Base-by-base conservation (phyloP, 257 asterid genomes). In the Jacaranda mimosifolia region DNA sequence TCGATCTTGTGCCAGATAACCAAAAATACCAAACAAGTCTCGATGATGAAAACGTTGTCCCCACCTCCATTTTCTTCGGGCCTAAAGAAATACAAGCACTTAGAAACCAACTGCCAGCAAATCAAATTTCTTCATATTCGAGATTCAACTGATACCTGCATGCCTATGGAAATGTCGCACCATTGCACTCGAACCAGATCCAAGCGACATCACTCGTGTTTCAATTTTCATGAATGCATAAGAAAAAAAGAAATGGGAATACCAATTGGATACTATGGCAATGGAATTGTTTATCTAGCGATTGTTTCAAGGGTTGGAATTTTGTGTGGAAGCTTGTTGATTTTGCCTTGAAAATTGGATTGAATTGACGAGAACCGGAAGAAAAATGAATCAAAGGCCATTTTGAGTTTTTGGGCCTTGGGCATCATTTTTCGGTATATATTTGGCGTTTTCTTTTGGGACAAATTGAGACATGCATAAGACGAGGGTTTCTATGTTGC, bases 141-240 rank as follows among this genome's bases (percentile, higher is more conserved):
- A 51, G 51, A 19, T 80, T 70, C 1, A 76, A 7, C 51, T 81
- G 1, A 46, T 76, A 55, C 2, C 14, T 1, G 78, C 71, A 0
- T 81, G 76, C 18, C 15, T 81, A 45, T 81, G 81, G 77, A 75
- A 56, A 68, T 69, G 73, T 17, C 80, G 77, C 26, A 80, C 77
- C 0, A 68, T 69, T 51, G 75, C 86, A 9, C 80, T 82, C 0
- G 5, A 17, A 3, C 6, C 51, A 3, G 40, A 38, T 21, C 80
- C 70, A 0, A 38, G 53, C 5, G 77, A 77, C 18, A 51, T 14
- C 5, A 66, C 77, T 38, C 80, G 38, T 12, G 10, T 82, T 7
- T 52, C 76, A 0, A 14, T 1, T 3, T 0, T 36, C 10, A 7
- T 53, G 10, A 63, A 53, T 6, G 63, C 19, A 7, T 80, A 77